These are phyloP conservation scores for Exophiala xenobiotica DNA, from an alignment of 2,329 filamentous ascomycete species.

Conservation along the genomic window DNA sequence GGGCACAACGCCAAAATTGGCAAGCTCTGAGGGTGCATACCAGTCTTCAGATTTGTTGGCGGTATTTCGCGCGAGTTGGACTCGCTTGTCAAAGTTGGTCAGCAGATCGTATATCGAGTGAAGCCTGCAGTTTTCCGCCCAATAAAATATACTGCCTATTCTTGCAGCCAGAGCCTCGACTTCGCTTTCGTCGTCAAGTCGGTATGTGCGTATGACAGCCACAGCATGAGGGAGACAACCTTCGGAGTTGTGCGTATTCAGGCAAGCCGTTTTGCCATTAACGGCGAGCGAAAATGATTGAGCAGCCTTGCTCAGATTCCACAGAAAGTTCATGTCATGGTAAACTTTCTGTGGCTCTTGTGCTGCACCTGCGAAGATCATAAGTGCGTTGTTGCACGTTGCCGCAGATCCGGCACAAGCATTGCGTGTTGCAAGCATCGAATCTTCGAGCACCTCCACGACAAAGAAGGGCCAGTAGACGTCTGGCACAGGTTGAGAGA, in stretches of 20 bases:
- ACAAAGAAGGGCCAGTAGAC: constrained; percentile 31
- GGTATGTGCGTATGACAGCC: constrained; percentile 21
- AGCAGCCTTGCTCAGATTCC: constrained; percentile 21
- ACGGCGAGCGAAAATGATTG: constrained; percentile 30
- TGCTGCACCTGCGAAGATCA: constrained; percentile 24
- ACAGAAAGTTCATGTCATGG: constrained; percentile 16
- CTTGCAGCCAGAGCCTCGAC: constrained; percentile 23
- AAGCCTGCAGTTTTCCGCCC: constrained; percentile 27
- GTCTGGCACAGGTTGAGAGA: constrained; percentile 25
- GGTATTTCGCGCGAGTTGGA: constrained; percentile 8
- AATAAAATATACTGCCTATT: constrained; percentile 25
- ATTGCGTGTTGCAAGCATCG: constrained; percentile 25
- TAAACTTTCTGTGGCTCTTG: constrained; percentile 11
- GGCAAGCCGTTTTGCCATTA: constrained; percentile 24
- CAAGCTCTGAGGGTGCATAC: constrained; percentile 8
- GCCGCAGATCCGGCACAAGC: constrained; percentile 23
- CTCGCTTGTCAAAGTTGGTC: constrained; percentile 16
- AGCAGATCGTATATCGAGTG: constrained; percentile 23
- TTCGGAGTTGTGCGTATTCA: constrained; percentile 27
- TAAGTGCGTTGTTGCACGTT: constrained; percentile 30
- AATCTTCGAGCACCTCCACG: constrained; percentile 23
- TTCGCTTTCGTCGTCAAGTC: constrained; percentile 24
- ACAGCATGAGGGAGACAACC: constrained; percentile 24
- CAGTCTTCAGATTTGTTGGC: not conserved
- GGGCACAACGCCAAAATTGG: not conserved